Evolutionary conservation across 2,329 filamentous ascomycete species (phyloP).

Genomic region (Diaporthe velutina): DNA sequence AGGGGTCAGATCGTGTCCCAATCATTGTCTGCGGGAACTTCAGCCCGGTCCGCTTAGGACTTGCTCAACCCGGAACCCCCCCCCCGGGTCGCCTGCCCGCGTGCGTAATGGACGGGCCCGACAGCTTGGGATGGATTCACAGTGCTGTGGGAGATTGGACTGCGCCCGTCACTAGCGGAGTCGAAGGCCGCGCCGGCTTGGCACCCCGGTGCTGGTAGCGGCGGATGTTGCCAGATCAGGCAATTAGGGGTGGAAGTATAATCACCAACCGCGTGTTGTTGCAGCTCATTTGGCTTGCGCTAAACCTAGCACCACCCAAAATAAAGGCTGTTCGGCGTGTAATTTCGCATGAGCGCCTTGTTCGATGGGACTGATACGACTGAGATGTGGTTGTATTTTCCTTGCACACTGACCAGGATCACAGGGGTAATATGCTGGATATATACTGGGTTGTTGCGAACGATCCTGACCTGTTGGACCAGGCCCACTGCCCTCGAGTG

Average conservation of each 20-base stretch:
- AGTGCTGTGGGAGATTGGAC: slow-evolving; percentile 32
- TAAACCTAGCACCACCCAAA: slow-evolving; percentile 1
- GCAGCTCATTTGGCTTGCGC: neutral
- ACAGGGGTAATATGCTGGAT: neutral
- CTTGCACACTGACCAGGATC: neutral
- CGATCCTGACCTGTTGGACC: neutral
- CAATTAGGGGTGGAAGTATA: neutral
- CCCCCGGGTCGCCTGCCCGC: slow-evolving; percentile 1
- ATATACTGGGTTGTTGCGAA: neutral
- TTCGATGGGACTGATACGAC: neutral
- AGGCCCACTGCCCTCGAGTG: neutral
- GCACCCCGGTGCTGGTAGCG: slow-evolving; percentile 6
- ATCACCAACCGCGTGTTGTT: neutral
- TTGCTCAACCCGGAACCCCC: neutral
- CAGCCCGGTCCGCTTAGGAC: neutral
- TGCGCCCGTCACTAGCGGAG: slow-evolving; percentile 22
- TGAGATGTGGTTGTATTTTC: neutral
- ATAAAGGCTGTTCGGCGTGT: neutral
- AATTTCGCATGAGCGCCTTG: neutral
- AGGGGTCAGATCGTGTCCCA: neutral
- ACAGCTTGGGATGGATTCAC: slow-evolving; percentile 33
- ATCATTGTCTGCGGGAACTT: neutral
- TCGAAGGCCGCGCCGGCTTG: slow-evolving; percentile 17
- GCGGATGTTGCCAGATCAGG: slow-evolving; percentile 4
- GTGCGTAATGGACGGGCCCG: slow-evolving; percentile 33